Percentiles rank a stretch among this genome's conserved stretches.
phyloP scores from a whole-genome alignment of 495 filamentous ascomycete genomes.

The Xanthoparmelia taractica region DNA sequence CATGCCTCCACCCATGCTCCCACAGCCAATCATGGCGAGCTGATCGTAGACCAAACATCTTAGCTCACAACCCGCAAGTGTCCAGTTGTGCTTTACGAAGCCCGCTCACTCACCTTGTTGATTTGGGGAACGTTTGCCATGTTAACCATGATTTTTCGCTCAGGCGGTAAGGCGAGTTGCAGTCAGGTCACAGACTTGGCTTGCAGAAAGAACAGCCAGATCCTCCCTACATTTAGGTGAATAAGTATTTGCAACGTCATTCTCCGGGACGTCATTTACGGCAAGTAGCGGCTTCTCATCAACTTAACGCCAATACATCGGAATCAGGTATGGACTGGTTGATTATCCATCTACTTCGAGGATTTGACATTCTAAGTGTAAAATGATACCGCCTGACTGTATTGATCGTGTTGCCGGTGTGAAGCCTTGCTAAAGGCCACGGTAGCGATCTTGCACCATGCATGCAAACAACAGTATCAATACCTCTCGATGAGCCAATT shows the following conservation, averaged over 20 bases:
- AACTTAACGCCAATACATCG: background rate
- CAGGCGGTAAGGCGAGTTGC: no score
- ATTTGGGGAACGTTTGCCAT: slow-evolving; percentile 13
- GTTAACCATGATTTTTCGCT: no score
- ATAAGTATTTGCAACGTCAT: slow-evolving; percentile 13
- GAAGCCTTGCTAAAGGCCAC: background rate
- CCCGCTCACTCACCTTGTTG: slow-evolving; percentile 3
- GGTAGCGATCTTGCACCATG: background rate
- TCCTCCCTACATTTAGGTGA: no score
- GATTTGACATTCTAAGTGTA: background rate
- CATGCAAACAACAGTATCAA: slow-evolving; percentile 27
- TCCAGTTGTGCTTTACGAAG: background rate
- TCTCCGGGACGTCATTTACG: slow-evolving; percentile 6
- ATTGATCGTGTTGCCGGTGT: background rate
- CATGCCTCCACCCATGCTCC: slow-evolving; percentile 34
- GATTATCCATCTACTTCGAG: background rate
- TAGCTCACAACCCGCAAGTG: background rate
- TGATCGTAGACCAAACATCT: background rate
- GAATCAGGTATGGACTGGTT: no score
- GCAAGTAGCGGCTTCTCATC: slow-evolving; percentile 5
- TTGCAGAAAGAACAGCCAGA: no score
- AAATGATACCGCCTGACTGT: background rate
- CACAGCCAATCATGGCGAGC: slow-evolving; percentile 13
- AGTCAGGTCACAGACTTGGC: no score
- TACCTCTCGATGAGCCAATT: slow-evolving; percentile 57